These are phyloP conservation scores for Candida schatavii DNA, from an alignment of 805 yeast genomes.

Conservation along the genomic window DNA sequence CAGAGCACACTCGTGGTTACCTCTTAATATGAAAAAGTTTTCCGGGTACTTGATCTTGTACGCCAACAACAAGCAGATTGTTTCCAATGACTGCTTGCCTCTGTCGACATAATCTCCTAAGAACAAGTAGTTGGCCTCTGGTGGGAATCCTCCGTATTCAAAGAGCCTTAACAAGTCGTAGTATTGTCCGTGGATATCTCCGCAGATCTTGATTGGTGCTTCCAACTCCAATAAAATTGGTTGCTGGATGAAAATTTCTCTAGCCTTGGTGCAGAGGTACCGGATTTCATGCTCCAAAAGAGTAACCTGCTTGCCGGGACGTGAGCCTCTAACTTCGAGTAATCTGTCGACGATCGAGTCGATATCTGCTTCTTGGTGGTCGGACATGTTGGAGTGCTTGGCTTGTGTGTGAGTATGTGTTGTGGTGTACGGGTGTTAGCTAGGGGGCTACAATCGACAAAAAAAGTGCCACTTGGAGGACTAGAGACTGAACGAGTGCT, in stretches of 20 bases:
- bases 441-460: no score
- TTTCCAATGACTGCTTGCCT: slow-evolving; percentile 96
- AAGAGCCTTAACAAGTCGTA: slow-evolving; percentile 92
- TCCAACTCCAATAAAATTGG: slow-evolving; percentile 93
- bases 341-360: slow-evolving; percentile 96
- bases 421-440: no score
- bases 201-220: slow-evolving; percentile 96
- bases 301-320: slow-evolving; percentile 97
- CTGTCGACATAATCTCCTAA: slow-evolving; percentile 98
- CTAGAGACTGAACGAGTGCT: no score
- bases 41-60: slow-evolving; percentile 98
- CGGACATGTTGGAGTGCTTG: slow-evolving; percentile 21
- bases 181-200: slow-evolving; percentile 98
- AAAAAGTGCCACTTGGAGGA: no score
- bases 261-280: slow-evolving; percentile 93
- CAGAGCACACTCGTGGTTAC: slow-evolving; percentile 98
- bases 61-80: slow-evolving; percentile 89
- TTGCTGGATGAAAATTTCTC: slow-evolving; percentile 97
- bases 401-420: neutral
- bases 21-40: slow-evolving; percentile 93
- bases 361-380: slow-evolving; percentile 77
- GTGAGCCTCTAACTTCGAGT: slow-evolving; percentile 94
- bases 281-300: slow-evolving; percentile 92
- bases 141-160: slow-evolving; percentile 99
- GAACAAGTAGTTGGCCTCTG: slow-evolving; percentile 94